phyloP scores from a whole-genome alignment of 257 asterid genomes.

The Orobanche coerulescens region DNA sequence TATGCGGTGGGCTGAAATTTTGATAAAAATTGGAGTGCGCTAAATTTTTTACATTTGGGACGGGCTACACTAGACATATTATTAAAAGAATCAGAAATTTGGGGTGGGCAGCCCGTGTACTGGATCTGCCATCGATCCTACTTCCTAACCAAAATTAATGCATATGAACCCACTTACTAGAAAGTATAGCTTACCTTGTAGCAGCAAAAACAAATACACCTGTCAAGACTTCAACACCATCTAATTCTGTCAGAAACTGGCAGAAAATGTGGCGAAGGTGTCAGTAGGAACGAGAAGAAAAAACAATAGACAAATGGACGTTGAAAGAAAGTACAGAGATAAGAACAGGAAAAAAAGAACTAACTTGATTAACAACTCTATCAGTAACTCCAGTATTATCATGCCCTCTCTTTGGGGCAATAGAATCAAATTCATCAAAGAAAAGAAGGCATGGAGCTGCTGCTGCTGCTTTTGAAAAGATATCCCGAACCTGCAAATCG shows the following conservation, averaged over 20 bases:
- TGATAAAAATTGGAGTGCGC: no score
- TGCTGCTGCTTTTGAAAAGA: constrained; percentile 89
- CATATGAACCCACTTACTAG: background rate
- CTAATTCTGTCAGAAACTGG: constrained; percentile 89
- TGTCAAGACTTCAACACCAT: constrained; percentile 93
- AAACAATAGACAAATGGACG: background rate
- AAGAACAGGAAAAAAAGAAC: constrained; percentile 19
- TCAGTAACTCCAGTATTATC: constrained; percentile 98
- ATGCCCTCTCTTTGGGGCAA: constrained; percentile 95
- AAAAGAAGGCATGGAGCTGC: constrained; percentile 95
- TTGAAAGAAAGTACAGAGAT: background rate
- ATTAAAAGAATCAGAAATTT: no score
- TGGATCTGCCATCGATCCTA: no score
- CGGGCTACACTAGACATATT: no score
- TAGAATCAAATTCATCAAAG: constrained; percentile 96
- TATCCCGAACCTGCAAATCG: constrained; percentile 74
- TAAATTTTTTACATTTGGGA: no score
- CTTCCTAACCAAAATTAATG: background rate
- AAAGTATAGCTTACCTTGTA: constrained; percentile 47
- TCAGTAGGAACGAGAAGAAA: constrained; percentile 13
- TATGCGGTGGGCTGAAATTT: no score
- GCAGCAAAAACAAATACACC: constrained; percentile 99
- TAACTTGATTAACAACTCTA: constrained; percentile 87
- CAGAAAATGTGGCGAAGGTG: constrained; percentile 19
- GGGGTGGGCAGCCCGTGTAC: no score